Base-by-base conservation (phyloP, 2,329 filamentous ascomycete genomes). In the Geosmithia putterillii region DNA sequence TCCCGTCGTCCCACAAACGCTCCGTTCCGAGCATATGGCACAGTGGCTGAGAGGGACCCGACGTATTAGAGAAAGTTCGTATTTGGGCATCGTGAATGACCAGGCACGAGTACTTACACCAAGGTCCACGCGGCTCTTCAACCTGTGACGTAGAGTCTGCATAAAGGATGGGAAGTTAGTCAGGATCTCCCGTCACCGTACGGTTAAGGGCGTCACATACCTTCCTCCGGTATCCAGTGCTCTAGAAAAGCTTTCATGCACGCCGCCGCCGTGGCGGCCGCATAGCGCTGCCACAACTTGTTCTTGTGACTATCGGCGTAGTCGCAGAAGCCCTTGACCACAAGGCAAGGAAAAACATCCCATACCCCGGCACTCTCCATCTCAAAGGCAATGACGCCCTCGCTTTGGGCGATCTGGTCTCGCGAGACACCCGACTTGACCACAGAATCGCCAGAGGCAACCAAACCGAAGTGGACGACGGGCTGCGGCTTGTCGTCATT, bases 241-340 rank as follows among this genome's bases (percentile, higher is more conserved):
- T 37, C 14, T 10, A 46, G 39, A n/a, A 46, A 32, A 10, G 28
- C 45, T 39, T 46, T 68, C 5, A 25, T 23, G 14, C 22, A 41
- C 3, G 46, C 60, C n/a, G 64, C 63, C 0, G 64, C 64, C 0
- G 57, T 59, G 0, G 57, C 59, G 1, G 65, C 60, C 0, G 64
- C 63, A 50, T 61, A 68, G 1, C 47, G 20, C 43, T 67, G 62
- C 63, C 62, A 68, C 1, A 14, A 43, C 22, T 50, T 50, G 12
- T 47, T 47, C 38, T 54, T 52, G 15, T 54, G 50, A 17, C 47
- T 46, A 6, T 57, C 54, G 0, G 52, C 52, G 25, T 57, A 56
- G 36, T 68, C 57, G 28, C 58, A 64, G 0, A 64, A 57, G 2
- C 64, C 63, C 10, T 64, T 63, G 38, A 69, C 57, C 0, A 63